These are phyloP conservation scores for Zygnema circumcarinatum DNA, from an alignment of 139 green algal species.

Conservation along the genomic window DNA sequence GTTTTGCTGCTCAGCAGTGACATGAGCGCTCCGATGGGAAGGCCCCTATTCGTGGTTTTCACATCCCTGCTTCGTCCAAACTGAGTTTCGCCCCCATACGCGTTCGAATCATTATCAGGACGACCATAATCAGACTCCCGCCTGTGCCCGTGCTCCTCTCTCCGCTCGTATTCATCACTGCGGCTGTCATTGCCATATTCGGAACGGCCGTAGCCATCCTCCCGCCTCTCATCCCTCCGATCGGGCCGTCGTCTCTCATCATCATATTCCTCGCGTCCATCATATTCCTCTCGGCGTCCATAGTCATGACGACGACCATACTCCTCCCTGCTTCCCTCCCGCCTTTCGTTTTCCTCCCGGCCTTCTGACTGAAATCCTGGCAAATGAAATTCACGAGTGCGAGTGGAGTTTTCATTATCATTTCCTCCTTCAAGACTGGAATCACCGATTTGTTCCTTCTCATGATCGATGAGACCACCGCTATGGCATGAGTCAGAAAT, in stretches of 20 bases:
- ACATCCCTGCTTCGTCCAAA: neutral
- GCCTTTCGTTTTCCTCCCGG: neutral
- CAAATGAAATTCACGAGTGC: neutral
- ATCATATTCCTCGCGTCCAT: neutral
- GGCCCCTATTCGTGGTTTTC: neutral
- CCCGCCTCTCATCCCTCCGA: neutral
- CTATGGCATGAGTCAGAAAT: conserved; percentile 80
- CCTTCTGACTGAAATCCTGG: neutral
- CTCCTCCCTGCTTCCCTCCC: neutral
- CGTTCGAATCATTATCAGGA: neutral
- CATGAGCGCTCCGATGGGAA: conserved; percentile 12
- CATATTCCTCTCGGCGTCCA: neutral
- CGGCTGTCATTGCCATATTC: conserved; percentile 11
- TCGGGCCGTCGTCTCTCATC: neutral
- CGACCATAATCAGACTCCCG: neutral
- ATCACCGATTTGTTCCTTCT: conserved; percentile 64
- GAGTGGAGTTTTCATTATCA: neutral
- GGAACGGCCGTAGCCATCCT: neutral
- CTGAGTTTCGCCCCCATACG: conserved; percentile 10
- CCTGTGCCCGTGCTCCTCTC: neutral
- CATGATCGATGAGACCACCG: conserved; percentile 71
- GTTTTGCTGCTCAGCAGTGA: conserved; percentile 1
- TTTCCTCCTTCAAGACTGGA: neutral
- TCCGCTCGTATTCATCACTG: neutral
- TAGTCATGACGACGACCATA: neutral